Base-by-base conservation (phyloP, 192 early-diverging fungal species). In the Backusella australiensis region DNA sequence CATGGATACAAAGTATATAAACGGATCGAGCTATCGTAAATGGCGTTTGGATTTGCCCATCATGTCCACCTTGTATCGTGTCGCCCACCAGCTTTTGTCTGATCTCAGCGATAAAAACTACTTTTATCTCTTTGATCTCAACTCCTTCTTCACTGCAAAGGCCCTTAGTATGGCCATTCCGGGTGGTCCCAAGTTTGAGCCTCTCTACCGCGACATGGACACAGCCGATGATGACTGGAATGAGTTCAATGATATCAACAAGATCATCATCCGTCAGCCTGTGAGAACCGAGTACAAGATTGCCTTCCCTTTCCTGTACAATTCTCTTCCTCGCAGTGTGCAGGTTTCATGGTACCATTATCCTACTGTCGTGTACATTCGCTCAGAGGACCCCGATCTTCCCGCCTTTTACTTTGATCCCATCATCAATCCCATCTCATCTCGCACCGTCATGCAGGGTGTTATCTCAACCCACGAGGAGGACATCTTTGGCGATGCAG, bases 221-320 rank as follows among this genome's bases (percentile, higher is more conserved):
- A 90, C 96, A 1, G 93, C 91, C 1, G 98, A 99, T 83, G 97
- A 99, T 82, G 98, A 99, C 87, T 99, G 98, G 98, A 99, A 98
- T 84, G 98, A 99, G 82, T 99, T 99, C 85, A 99, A 99, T 86
- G 98, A 99, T 80, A 98, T 99, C 88, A 96, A 97, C 93, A 99
- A 99, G 85, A 96, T 99, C 76, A 99, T 99, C 73, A 98, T 99
- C 72, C 93, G 98, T 56, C 97, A 99, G 80, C 97, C 96, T 26
- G 94, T 99, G 73, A 93, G 98, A 66, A 97, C 98, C 52, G 98
- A 99, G 86, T 98, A 99, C 89, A 97, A 97, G 81, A 94, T 99
- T 44, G 98, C 98, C 3, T 99, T 97, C 84, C 98, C 98, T 69
- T 97, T 94, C 80, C 85, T 99, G 59, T 99, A 98, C 88, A 99